Evolutionary conservation across 495 filamentous ascomycete species (phyloP), one percentile per base, ranked within the genome.

Genomic region (Penicillium tannophilum): DNA sequence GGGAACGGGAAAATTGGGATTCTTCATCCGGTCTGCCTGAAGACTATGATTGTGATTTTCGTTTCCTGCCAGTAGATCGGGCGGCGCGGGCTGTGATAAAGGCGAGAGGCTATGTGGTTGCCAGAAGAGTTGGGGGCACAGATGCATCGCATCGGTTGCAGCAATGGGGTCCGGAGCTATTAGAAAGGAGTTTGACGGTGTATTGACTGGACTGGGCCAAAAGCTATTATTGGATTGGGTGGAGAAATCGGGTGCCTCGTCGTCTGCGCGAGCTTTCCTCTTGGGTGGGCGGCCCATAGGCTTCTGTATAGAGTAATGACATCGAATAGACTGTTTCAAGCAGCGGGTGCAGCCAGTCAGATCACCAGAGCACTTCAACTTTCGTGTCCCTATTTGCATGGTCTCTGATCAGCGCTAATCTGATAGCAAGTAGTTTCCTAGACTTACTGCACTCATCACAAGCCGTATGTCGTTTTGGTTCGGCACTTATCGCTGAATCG

Each of bases 341-440:
- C 78, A 80, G 23, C 78, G 73, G 52, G 62, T 62, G 54, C 78
- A 80, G 1, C 78, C 78, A 12, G 63, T 60, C n/a, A 57, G 33
- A 51, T 79, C 75, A 0, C 78, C 78, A 3, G 78, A 80, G 66
- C 78, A 80, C 71, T 79, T 80, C 51, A 80, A 62, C 57, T 80
- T 80, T 47, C 78, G 71, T 58, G 74, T 74, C 58, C 78, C 78
- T 80, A 49, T 55, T 4, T 17, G 20, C 54, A 31, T 28, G 41
- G 31, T 39, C 56, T 39, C 46, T 39, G 20, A 57, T 74, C 51
- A 74, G 66, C 48, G 48, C 44, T 41, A 11, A 41, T 58, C 41
- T 17, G 26, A 24, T 46, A 24, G 26, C 46, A 31, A n/a, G 31
- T 45, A 20, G 51, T 52, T 16, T 16, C 23, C 30, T 19, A 20